Evolutionary conservation across 2,329 filamentous ascomycete species (phyloP), one percentile per base, ranked within the genome.

Genomic region (Verticillium isaacii): DNA sequence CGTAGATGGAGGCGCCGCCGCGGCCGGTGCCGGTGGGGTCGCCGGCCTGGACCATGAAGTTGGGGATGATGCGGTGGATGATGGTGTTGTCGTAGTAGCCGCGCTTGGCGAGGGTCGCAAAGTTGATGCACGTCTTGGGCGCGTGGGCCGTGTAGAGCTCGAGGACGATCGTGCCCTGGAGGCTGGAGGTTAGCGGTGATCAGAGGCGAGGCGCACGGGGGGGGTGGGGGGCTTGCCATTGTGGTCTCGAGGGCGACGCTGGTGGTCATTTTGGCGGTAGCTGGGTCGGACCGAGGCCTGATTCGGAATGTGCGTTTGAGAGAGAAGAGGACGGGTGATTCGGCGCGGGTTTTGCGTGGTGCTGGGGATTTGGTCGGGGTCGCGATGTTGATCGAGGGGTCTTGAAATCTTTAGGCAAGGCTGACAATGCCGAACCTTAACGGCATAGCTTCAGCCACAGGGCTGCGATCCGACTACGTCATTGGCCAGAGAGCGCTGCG

Each of bases 21-120:
- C 93, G 88, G 59, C 95, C 95, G 1, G 93, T 97, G 64, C 93
- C 94, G 0, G 94, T 97, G 1, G 94, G 94, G 75, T 99, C 95
- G 63, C 94, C 93, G 65, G 90, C 91, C 79, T 98, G 94, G 62
- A 96, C 84, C 94, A 99, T 98, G 82, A 99, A 99, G 77, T 92
- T 87, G 59, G 92, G 88, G 72, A 99, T 98, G 69, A 98, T 89
- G 74, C 95, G 93, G 81, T 98, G 95, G 83, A 98, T 94, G 71
- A 93, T 79, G 63, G 91, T 86, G 73, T 78, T 81, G 79, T 95
- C 86, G 85, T 97, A 99, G 85, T 97, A 98, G 68, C 91, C 91
- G 68, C 93, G 85, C 65, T 85, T 80, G 23, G 88, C 87, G 59
- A 98, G 91, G 5, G 90, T 91, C 32, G 83, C 74, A 79, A 98